These are phyloP conservation scores for Phytopythium chamaehyphon DNA, from an alignment of 352 stramenopile genomes.

Conservation along the genomic window DNA sequence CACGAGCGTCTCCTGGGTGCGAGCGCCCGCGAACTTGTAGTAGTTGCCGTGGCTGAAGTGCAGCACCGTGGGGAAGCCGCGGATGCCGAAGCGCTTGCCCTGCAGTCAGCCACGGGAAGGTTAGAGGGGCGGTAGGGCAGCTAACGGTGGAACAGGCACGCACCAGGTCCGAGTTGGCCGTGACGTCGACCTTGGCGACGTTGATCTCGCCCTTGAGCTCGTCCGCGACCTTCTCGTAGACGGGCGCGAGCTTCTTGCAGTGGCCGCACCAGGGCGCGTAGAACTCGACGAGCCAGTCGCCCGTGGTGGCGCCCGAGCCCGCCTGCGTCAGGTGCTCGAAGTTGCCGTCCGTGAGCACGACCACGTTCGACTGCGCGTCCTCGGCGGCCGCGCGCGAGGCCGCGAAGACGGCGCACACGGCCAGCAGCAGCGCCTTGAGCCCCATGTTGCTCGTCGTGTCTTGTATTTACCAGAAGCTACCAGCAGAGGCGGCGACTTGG, in stretches of 20 bases:
- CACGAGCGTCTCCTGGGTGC: conserved; percentile 51
- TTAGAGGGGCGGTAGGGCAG: too few relatives aligned
- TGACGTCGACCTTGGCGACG: conserved; percentile 89
- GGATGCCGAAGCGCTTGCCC: conserved; percentile 81
- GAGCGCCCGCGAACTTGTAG: conserved; percentile 70
- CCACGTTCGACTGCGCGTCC: conserved; percentile 36
- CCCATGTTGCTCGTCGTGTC: too few relatives aligned
- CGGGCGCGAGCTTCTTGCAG: conserved; percentile 49
- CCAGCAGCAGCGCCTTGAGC: conserved; percentile 2
- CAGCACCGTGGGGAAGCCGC: conserved; percentile 72
- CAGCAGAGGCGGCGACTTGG: not conserved
- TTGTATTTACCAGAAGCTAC: too few relatives aligned
- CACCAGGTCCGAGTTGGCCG: conserved; percentile 54
- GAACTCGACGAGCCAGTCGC: conserved; percentile 89
- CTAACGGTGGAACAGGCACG: too few relatives aligned
- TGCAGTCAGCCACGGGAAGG: conserved; percentile 8
- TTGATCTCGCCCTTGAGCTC: conserved; percentile 86
- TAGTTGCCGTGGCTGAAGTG: conserved; percentile 73
- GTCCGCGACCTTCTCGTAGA: conserved; percentile 81
- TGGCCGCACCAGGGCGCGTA: conserved; percentile 77
- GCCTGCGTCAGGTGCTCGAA: conserved; percentile 91
- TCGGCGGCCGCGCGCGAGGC: conserved; percentile 20
- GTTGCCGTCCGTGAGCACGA: conserved; percentile 60
- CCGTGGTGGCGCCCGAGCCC: conserved; percentile 86
- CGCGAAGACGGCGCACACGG: conserved; percentile 9